Conservation (phyloP, 768 basidiomycete genomes). For the Tylopilus subfusipes region DNA sequence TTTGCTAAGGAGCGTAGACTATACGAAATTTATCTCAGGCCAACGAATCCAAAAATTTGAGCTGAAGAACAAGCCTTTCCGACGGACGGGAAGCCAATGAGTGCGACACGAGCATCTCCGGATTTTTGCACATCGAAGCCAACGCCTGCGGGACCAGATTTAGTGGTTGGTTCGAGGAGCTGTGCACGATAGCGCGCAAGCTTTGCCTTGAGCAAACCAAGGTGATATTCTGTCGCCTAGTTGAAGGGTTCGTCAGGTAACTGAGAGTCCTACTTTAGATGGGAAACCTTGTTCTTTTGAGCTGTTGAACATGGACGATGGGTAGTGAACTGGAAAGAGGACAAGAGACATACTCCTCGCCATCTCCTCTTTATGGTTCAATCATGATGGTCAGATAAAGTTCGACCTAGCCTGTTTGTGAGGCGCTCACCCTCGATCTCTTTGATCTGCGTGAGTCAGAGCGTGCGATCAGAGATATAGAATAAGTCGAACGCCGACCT, state of each 20-base stretch:
- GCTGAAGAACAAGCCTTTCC: slow-evolving; percentile 56
- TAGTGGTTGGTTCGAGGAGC: slow-evolving; percentile 85
- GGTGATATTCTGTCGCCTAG: slow-evolving; percentile 91
- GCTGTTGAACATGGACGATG: slow-evolving; percentile 41
- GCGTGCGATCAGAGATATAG: neutral
- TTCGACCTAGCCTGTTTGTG: neutral
- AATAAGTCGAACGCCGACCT: slow-evolving; percentile 44
- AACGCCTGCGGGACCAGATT: slow-evolving; percentile 74
- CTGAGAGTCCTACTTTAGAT: neutral
- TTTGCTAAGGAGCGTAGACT: slow-evolving; percentile 92
- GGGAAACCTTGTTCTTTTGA: slow-evolving; percentile 89
- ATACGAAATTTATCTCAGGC: slow-evolving; percentile 6
- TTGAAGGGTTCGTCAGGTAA: slow-evolving; percentile 13
- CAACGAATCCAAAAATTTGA: neutral
- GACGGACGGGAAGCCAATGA: slow-evolving; percentile 96
- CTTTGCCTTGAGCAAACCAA: slow-evolving; percentile 92
- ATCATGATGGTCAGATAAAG: slow-evolving; percentile 10
- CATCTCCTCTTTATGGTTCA: slow-evolving; percentile 78
- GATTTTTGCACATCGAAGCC: slow-evolving; percentile 88
- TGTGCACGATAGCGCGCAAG: slow-evolving; percentile 92
- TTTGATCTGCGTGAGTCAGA: slow-evolving; percentile 63
- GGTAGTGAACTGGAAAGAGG: neutral
- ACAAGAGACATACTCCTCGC: slow-evolving; percentile 73
- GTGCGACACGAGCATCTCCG: slow-evolving; percentile 86
- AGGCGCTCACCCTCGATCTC: slow-evolving; percentile 84